Base-by-base conservation (phyloP, 2,329 filamentous ascomycete species). In the Pezicula neosporulosa region DNA sequence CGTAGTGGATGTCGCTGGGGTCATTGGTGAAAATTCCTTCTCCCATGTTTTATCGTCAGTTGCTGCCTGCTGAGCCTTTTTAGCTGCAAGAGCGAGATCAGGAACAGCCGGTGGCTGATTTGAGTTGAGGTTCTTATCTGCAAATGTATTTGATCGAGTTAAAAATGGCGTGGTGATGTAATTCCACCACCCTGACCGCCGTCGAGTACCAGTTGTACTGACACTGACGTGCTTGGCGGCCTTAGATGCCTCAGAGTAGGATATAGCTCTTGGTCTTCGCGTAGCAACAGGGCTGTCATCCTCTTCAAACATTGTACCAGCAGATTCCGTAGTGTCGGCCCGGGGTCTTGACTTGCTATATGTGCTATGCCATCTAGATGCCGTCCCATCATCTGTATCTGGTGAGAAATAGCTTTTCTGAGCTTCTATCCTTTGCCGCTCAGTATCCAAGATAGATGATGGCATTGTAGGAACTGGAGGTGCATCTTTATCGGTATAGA, bases 111-210 rank as follows among this genome's bases (percentile, higher is more conserved):
- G 62, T 10, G 56, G 46, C 19, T 56, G 47, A 35, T 58, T 50
- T 55, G 48, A 54, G 44, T 46, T 53, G 16, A 43, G 12, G 13
- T 57, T 50, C 43, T 44, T 43, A 24, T 53, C 61, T 6, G 62
- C 60, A 19, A 69, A 60, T 1, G 64, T 68, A 41, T 66, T 68
- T 13, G 65, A 65, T 43, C 63, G 56, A 19, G 65, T 63, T n/a
- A 68, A 48, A 61, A 90, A 90, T 0, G 87, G 87, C 1, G 87
- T 88, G 7, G 80, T 85, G 50, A 91, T 82, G 57, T 88, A 77
- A 60, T 89, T 88, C 87, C 87, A 91, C 87, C 87, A 91, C 18
- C 87, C 87, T 53, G 85, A 86, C 50, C 76, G 77, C 10, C 80
- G 77, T 39, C 74, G 51, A 38, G 60, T 63, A 18, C 56, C 59